Base-by-base conservation (phyloP, 2,329 filamentous ascomycete species). In the Cryphonectria nitschkei region DNA sequence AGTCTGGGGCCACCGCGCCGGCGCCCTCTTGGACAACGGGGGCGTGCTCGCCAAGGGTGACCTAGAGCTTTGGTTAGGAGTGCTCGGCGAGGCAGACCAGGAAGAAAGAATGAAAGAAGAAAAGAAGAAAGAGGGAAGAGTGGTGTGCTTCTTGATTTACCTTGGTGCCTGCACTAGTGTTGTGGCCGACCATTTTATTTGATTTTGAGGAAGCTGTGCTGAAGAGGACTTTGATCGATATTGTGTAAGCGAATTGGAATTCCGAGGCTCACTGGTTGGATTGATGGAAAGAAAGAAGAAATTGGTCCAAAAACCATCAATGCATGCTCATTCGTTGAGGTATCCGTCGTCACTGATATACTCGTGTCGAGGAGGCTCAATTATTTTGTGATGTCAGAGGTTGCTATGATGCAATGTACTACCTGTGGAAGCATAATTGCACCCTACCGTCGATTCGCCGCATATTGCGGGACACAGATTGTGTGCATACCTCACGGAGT, bases 1-100 rank as follows among this genome's bases (percentile, higher is more conserved):
- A 95, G 80, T 92, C 92, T 19, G 86, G 83, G 61, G 86, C 82
- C 1, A 95, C 85, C 37, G 84, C 76, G 67, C 93, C 93, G 6
- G 90, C 83, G 19, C 85, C 82, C 79, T 96, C 93, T 22, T 82
- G 78, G 71, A 84, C 86, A 0, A 77, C 69, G 39, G 88, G 86
- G 39, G 74, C 84, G 63, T 86, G 80, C 71, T 79, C 73, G 69
- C 84, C 83, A 61, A 80, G 80, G 26, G 80, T 81, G 72, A 88
- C 86, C 84, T 89, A 67, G n/a, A 14, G 14, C 14, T 34, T 58
- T 8, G 19, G 26, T 58, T 34, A 58, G 46, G 22, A 1, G 54
- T 11, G 14, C 2, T 29, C 34, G 26, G 14, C 52, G 26, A 29
- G 19, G 9, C 5, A 32, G 52, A 29, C 4, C n/a, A 29, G n/a